Conservation (phyloP, 768 basidiomycete genomes). For the Erythrobasidium yunnanense region DNA sequence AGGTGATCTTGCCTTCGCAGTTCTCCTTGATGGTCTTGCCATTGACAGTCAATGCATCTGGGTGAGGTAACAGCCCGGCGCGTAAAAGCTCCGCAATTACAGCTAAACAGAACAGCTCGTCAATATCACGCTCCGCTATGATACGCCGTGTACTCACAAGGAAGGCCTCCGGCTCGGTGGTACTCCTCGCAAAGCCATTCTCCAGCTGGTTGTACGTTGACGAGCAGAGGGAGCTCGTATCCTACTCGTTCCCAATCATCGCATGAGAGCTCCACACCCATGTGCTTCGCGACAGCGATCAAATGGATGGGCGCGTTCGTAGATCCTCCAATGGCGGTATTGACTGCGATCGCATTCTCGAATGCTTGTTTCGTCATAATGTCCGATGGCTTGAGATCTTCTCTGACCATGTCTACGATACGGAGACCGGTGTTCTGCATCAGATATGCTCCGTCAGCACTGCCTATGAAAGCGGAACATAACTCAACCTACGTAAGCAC, state of each 20-base stretch:
- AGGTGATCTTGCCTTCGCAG: constrained; percentile 37
- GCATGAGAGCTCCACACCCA: constrained; percentile 60
- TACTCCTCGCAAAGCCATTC: constrained; percentile 84
- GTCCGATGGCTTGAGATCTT: constrained; percentile 45
- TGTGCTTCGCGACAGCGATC: constrained; percentile 56
- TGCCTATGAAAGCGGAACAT: not conserved
- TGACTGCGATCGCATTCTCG: constrained; percentile 69
- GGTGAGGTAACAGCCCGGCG: constrained; percentile 56
- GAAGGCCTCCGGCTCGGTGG: constrained; percentile 72
- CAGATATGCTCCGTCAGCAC: not conserved
- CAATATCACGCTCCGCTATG: constrained; percentile 11
- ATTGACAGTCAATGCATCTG: constrained; percentile 74
- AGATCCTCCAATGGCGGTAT: constrained; percentile 71
- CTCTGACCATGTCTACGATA: constrained; percentile 40
- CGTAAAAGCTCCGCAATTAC: constrained; percentile 45
- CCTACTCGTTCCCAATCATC: constrained; percentile 77
- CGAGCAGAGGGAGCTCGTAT: constrained; percentile 69
- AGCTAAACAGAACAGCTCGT: constrained; percentile 44
- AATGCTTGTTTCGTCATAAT: constrained; percentile 62
- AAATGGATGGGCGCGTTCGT: constrained; percentile 57
- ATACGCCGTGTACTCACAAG: constrained; percentile 41
- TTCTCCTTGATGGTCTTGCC: constrained; percentile 66
- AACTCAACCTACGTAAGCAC: constrained; percentile 34
- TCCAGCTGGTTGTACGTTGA: constrained; percentile 76
- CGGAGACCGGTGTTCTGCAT: constrained; percentile 36